Percentiles rank a stretch among this genome's conserved stretches.
Conservation (phyloP, 768 basidiomycete genomes). For the Auricularia sp. region DNA sequence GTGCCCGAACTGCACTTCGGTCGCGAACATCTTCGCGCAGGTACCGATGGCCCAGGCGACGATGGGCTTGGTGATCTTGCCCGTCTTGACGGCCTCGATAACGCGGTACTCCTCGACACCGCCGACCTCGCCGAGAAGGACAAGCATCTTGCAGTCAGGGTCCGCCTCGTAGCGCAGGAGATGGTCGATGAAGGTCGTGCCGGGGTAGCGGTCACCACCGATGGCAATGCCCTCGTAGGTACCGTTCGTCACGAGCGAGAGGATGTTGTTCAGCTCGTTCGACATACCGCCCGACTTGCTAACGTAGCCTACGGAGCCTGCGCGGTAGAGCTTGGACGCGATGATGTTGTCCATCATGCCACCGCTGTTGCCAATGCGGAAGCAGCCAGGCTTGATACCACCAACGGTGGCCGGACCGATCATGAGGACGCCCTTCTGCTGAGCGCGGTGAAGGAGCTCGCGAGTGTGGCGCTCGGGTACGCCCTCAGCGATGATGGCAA, state of each 20-base stretch:
- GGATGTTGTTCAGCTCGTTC: slow-evolving; percentile 99
- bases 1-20: slow-evolving; percentile 99
- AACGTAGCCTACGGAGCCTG: slow-evolving; percentile 96
- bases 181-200: slow-evolving; percentile 98
- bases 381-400: slow-evolving; percentile 99
- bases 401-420: slow-evolving; percentile 96
- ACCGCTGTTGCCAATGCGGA: slow-evolving; percentile 98
- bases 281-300: slow-evolving; percentile 99
- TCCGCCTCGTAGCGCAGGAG: slow-evolving; percentile 95
- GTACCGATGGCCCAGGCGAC: slow-evolving; percentile 99
- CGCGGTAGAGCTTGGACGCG: slow-evolving; percentile 93
- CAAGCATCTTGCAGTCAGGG: slow-evolving; percentile 97
- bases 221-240: slow-evolving; percentile 99
- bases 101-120: slow-evolving; percentile 99
- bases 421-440: slow-evolving; percentile 81
- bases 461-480: slow-evolving; percentile 96
- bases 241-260: slow-evolving; percentile 90
- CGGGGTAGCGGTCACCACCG: slow-evolving; percentile 98
- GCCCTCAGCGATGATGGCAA: slow-evolving; percentile 97
- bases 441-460: slow-evolving; percentile 85
- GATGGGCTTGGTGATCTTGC: slow-evolving; percentile 94
- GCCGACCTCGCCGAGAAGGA: slow-evolving; percentile 96
- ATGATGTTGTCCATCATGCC: slow-evolving; percentile 99
- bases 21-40: slow-evolving; percentile 99
- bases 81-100: slow-evolving; percentile 91